These are phyloP conservation scores for Stachybotrys echinatus DNA, from an alignment of 2,329 filamentous ascomycete species.

Conservation along the genomic window DNA sequence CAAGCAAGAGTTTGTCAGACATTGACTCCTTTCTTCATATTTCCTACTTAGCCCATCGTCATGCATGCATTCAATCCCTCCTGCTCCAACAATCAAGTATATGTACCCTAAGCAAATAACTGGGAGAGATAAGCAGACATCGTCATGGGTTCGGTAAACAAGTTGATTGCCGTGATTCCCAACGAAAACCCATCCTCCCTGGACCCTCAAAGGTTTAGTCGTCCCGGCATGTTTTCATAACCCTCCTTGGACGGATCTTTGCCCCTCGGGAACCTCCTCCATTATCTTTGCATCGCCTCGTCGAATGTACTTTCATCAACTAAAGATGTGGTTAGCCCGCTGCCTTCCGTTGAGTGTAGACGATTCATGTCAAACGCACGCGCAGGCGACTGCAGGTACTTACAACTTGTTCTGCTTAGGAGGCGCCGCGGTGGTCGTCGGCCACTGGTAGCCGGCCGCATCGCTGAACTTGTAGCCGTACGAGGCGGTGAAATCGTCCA, in stretches of 20 bases:
- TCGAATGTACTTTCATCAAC: not conserved
- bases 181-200: not conserved
- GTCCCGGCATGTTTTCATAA: too few relatives aligned
- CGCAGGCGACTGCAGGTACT: conserved; percentile 28
- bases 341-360: not conserved
- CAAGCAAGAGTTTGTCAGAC: too few relatives aligned
- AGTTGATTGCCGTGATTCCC: not conserved
- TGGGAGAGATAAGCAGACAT: not conserved
- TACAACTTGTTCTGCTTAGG: conserved; percentile 70
- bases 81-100: not conserved
- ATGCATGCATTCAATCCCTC: not conserved
- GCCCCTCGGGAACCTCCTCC: too few relatives aligned
- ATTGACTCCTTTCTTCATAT: too few relatives aligned
- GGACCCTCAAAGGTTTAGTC: not conserved
- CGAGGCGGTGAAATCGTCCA: conserved; percentile 96
- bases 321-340: not conserved
- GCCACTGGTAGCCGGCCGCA: conserved; percentile 93
- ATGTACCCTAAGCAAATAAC: not conserved
- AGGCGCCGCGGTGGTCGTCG: conserved; percentile 62
- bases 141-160: not conserved
- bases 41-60: too few relatives aligned
- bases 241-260: too few relatives aligned
- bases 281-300: not conserved
- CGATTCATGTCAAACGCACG: not conserved
- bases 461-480: conserved; percentile 99